Conservation (phyloP, 2,329 filamentous ascomycete species). For the Metarhizium rileyi region DNA sequence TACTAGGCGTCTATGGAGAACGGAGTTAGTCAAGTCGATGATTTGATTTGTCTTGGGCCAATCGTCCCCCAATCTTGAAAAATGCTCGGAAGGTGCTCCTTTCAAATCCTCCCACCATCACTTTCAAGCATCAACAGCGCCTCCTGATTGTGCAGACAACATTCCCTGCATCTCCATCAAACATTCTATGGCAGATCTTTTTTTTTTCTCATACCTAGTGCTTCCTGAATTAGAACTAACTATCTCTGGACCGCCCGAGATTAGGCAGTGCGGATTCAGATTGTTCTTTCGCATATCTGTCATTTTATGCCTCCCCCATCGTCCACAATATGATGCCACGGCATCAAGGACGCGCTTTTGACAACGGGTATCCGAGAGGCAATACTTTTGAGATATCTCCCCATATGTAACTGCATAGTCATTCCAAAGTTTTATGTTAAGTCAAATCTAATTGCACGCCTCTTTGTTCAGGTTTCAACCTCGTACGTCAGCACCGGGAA, state of each 20-base stretch:
- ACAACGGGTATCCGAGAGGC: conserved; percentile 72
- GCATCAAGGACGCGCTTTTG: conserved; percentile 65
- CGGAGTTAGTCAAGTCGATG: too few relatives aligned
- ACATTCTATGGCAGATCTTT: too few relatives aligned
- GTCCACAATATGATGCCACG: conserved; percentile 69
- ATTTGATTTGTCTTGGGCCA: too few relatives aligned
- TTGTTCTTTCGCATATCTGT: conserved; percentile 6
- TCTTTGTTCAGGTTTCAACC: conserved; percentile 58
- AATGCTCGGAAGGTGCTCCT: too few relatives aligned
- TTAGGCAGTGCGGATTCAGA: neutral
- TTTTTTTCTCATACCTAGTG: too few relatives aligned
- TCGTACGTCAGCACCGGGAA: conserved; percentile 60
- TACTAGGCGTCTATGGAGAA: too few relatives aligned
- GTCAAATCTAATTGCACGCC: neutral
- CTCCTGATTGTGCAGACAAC: too few relatives aligned
- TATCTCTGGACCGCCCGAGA: neutral
- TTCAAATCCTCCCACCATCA: too few relatives aligned
- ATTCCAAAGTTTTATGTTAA: neutral
- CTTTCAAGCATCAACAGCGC: too few relatives aligned
- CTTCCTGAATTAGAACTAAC: neutral
- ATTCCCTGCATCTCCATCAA: too few relatives aligned
- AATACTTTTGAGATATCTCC: conserved; percentile 81
- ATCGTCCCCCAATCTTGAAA: too few relatives aligned
- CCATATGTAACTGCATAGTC: conserved; percentile 54
- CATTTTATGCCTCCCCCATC: conserved; percentile 19